A percentile compares a stretch with the other conserved stretches of the same genome.
phyloP scores from a whole-genome alignment of 2,329 filamentous ascomycete genomes.

The Ophiobolus disseminans region DNA sequence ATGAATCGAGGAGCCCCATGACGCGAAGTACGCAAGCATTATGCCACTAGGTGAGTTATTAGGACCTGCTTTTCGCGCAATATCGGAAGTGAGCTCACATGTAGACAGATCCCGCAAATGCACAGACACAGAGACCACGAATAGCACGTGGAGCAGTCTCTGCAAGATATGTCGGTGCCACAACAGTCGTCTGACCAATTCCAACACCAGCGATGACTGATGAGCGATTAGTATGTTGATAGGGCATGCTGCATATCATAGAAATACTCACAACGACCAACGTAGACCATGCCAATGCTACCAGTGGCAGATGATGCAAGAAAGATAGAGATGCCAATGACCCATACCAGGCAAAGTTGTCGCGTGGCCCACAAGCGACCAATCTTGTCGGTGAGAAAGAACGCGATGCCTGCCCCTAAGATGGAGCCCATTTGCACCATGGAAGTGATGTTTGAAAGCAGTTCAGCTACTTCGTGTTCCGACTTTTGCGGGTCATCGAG shows the following conservation, averaged over 20 bases:
- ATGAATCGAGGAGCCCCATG: constrained; percentile 60
- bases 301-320: constrained; percentile 46
- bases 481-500: constrained; percentile 40
- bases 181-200: constrained; percentile 71
- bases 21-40: constrained; percentile 79
- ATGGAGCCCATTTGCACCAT: constrained; percentile 85
- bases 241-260: too few relatives aligned
- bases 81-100: constrained; percentile 45
- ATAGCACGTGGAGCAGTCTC: constrained; percentile 74
- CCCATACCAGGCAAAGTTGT: constrained; percentile 52
- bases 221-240: too few relatives aligned
- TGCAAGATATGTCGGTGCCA: constrained; percentile 74
- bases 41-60: constrained; percentile 60
- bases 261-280: too few relatives aligned
- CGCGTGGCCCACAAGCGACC: constrained; percentile 54
- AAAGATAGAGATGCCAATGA: constrained; percentile 52
- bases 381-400: constrained; percentile 56
- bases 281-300: constrained; percentile 62
- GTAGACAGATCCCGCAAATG: constrained; percentile 76
- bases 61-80: background rate
- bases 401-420: constrained; percentile 69
- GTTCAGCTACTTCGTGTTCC: constrained; percentile 41
- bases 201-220: constrained; percentile 71
- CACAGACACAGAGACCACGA: constrained; percentile 75
- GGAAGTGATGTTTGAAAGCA: constrained; percentile 71